Conservation (phyloP, 192 early-diverging fungal genomes). For the Coemansia sp. region DNA sequence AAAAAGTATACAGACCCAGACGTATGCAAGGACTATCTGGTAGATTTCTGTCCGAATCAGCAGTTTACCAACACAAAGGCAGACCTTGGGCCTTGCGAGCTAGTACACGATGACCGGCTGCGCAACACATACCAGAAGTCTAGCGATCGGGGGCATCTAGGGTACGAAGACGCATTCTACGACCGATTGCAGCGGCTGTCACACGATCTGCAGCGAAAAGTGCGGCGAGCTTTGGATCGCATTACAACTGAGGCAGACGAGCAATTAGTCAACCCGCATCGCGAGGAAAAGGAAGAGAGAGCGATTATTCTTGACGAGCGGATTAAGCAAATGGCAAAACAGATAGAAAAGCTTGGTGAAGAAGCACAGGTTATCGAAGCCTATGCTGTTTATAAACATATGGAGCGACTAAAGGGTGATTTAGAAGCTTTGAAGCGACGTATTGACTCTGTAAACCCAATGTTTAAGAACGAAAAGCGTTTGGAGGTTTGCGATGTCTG, state of each 20-base stretch:
- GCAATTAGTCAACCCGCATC: conserved; percentile 60
- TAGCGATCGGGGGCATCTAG: conserved; percentile 64
- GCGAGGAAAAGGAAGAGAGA: conserved; percentile 79
- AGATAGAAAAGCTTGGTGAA: conserved; percentile 73
- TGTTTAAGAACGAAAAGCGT: conserved; percentile 69
- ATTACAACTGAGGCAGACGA: conserved; percentile 67
- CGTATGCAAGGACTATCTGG: conserved; percentile 76
- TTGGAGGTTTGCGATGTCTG: conserved; percentile 84
- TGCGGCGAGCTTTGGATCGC: conserved; percentile 67
- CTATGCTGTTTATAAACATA: conserved; percentile 59
- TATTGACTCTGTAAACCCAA: conserved; percentile 58
- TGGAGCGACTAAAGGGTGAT: conserved; percentile 68
- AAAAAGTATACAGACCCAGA: conserved; percentile 42
- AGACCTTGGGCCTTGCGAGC: conserved; percentile 69
- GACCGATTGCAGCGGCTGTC: conserved; percentile 62
- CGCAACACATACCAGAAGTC: conserved; percentile 61
- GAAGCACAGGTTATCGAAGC: conserved; percentile 76
- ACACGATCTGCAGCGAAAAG: conserved; percentile 69
- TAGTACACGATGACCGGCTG: conserved; percentile 80
- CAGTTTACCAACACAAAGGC: conserved; percentile 88
- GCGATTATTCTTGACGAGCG: conserved; percentile 79
- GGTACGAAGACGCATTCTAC: conserved; percentile 75
- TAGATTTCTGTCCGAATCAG: conserved; percentile 78
- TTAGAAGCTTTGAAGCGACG: conserved; percentile 59
- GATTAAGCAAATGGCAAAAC: conserved; percentile 64